phyloP scores from a whole-genome alignment of 2,329 filamentous ascomycete species.

The Beauveria rudraprayagi region DNA sequence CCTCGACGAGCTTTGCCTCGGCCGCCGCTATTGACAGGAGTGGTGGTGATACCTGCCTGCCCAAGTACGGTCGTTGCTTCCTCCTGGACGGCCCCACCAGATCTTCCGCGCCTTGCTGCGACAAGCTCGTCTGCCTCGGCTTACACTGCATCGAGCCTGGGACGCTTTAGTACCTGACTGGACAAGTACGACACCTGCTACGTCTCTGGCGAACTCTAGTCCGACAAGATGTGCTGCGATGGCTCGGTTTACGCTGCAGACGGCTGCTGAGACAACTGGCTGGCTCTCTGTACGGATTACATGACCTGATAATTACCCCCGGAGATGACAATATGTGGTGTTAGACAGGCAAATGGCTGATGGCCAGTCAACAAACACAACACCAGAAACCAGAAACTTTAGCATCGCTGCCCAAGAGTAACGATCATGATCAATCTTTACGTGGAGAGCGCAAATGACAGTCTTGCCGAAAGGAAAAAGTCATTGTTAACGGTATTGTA shows the following conservation, averaged over 20 bases:
- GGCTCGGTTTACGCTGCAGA: not conserved
- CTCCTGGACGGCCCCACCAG: not conserved
- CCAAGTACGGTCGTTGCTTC: slow-evolving; percentile 3
- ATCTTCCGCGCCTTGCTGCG: not conserved
- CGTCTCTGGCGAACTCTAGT: not conserved
- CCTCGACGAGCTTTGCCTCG: not conserved
- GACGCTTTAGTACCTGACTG: not conserved
- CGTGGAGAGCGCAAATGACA: not conserved
- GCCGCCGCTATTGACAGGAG: not conserved
- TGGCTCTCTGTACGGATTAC: not conserved
- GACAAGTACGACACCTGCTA: slow-evolving; percentile 2
- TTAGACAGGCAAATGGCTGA: too few relatives aligned
- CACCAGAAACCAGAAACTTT: too few relatives aligned
- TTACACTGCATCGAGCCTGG: not conserved
- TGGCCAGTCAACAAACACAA: too few relatives aligned
- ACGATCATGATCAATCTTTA: not conserved
- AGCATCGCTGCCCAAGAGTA: too few relatives aligned
- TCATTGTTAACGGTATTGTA: too few relatives aligned
- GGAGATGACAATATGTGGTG: not conserved
- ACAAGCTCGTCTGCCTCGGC: not conserved
- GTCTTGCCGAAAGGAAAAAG: not conserved
- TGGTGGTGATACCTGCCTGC: not conserved
- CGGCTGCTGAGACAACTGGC: not conserved
- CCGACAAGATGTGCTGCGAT: not conserved
- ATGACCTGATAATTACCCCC: not conserved